Conservation (phyloP, 805 yeast genomes). For the Cyberlindnera mrakii region DNA sequence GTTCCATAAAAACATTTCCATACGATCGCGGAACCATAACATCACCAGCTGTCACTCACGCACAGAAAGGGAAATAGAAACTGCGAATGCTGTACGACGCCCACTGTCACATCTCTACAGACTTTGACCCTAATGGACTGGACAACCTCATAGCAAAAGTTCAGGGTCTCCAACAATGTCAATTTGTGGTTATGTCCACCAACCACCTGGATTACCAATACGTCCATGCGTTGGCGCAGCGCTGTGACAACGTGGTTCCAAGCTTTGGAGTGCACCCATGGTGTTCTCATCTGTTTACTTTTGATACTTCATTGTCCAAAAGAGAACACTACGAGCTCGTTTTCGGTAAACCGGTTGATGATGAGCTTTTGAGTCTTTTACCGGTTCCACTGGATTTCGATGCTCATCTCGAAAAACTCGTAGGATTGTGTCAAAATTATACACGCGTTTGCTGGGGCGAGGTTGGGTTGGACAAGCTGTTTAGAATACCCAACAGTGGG, state of each 20-base stretch:
- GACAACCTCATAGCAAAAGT: background rate
- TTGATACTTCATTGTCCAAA: slow-evolving; percentile 25
- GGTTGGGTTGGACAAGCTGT: slow-evolving; percentile 80
- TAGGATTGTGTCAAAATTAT: slow-evolving; percentile 6
- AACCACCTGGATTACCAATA: slow-evolving; percentile 32
- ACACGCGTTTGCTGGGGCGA: slow-evolving; percentile 62
- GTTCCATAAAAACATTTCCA: too few relatives aligned
- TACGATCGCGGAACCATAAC: too few relatives aligned
- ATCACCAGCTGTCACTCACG: background rate
- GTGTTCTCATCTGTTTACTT: slow-evolving; percentile 64
- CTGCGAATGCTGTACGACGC: slow-evolving; percentile 24
- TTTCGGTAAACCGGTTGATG: slow-evolving; percentile 32
- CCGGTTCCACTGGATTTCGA: slow-evolving; percentile 57
- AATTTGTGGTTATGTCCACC: slow-evolving; percentile 41
- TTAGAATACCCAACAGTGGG: slow-evolving; percentile 60
- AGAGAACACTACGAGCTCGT: slow-evolving; percentile 51
- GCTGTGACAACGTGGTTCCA: slow-evolving; percentile 28
- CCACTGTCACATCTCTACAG: slow-evolving; percentile 30
- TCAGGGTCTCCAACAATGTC: slow-evolving; percentile 1
- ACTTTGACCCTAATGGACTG: slow-evolving; percentile 3
- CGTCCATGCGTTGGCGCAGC: slow-evolving; percentile 18
- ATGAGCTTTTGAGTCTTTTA: slow-evolving; percentile 36
- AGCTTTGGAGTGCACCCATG: slow-evolving; percentile 88
- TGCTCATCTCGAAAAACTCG: slow-evolving; percentile 23
- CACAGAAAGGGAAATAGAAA: background rate